Conservation (phyloP, 208 protist genomes). For the Trypanosoma lewisi region DNA sequence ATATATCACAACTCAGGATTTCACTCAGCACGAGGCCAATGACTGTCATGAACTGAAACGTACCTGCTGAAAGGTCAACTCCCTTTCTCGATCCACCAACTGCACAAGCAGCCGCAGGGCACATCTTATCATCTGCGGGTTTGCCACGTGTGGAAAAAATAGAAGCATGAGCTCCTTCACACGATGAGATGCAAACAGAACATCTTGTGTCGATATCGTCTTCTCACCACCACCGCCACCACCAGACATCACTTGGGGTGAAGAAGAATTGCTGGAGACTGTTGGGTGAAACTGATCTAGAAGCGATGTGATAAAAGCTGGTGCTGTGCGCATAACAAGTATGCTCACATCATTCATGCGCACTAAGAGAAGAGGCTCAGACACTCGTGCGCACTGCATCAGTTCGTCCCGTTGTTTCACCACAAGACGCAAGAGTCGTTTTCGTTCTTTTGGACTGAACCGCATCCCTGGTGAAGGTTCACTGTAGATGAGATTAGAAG, state of each 20-base stretch:
- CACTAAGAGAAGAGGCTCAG: slow-evolving; percentile 23
- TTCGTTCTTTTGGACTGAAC: slow-evolving; percentile 22
- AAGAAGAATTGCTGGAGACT: neutral
- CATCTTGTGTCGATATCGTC: neutral
- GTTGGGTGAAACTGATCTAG: slow-evolving; percentile 45
- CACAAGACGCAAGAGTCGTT: slow-evolving; percentile 29
- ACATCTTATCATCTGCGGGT: slow-evolving; percentile 54
- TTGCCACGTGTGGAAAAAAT: slow-evolving; percentile 44
- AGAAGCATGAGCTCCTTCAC: slow-evolving; percentile 48
- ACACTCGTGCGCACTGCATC: neutral
- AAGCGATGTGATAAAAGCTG: slow-evolving; percentile 43
- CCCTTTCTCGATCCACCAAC: slow-evolving; percentile 15
- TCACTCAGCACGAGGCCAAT: neutral
- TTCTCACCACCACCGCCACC: neutral
- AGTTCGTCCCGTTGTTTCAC: slow-evolving; percentile 23
- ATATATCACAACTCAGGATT: neutral
- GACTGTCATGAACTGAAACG: neutral
- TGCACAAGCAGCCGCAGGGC: slow-evolving; percentile 42
- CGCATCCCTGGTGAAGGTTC: slow-evolving; percentile 25
- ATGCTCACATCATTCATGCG: slow-evolving; percentile 29
- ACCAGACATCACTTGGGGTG: neutral
- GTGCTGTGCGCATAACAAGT: slow-evolving; percentile 43
- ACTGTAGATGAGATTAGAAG: slow-evolving; percentile 21
- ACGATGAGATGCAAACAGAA: slow-evolving; percentile 1
- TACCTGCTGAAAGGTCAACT: slow-evolving; percentile 26